A percentile compares a stretch with the other conserved stretches of the same genome.
Conservation (phyloP, 768 basidiomycete species). For the Termitomyces sp. region DNA sequence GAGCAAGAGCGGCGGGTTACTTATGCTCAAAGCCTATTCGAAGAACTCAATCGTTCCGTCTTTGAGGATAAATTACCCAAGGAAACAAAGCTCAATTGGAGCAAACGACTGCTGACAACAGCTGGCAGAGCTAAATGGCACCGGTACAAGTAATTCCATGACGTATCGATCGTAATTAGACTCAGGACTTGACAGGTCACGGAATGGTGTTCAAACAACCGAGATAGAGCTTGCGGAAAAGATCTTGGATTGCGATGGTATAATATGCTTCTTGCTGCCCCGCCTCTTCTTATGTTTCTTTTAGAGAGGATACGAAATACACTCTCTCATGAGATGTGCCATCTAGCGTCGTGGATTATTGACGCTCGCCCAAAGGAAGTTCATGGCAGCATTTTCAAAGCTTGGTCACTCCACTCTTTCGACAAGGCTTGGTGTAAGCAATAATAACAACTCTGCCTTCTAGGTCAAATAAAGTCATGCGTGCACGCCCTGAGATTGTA, state of each 20-base stretch:
- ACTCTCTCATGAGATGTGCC: conserved; percentile 89
- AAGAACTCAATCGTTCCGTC: conserved; percentile 49
- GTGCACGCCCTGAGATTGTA: conserved; percentile 58
- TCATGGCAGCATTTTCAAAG: conserved; percentile 69
- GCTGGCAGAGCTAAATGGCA: conserved; percentile 68
- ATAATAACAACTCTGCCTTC: not conserved
- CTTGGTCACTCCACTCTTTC: conserved; percentile 40
- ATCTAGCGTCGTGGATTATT: conserved; percentile 83
- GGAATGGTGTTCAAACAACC: conserved; percentile 50
- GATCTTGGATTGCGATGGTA: conserved; percentile 73
- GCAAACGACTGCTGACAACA: conserved; percentile 55
- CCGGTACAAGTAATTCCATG: conserved; percentile 28
- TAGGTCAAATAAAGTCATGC: conserved; percentile 72
- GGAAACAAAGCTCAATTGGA: conserved; percentile 60
- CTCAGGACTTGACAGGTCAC: conserved; percentile 30
- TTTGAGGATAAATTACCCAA: conserved; percentile 51
- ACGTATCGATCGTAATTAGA: not conserved
- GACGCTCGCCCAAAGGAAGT: conserved; percentile 61
- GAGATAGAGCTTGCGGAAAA: conserved; percentile 81
- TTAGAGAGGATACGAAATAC: conserved; percentile 78
- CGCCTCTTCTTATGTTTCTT: not conserved
- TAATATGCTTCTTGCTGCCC: conserved; percentile 13
- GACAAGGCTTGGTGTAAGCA: not conserved
- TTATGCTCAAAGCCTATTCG: conserved; percentile 57
- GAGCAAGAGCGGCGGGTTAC: conserved; percentile 38